These are phyloP conservation scores for Aspergillus sp. DNA, from an alignment of 2,329 filamentous ascomycete genomes.

Conservation along the genomic window DNA sequence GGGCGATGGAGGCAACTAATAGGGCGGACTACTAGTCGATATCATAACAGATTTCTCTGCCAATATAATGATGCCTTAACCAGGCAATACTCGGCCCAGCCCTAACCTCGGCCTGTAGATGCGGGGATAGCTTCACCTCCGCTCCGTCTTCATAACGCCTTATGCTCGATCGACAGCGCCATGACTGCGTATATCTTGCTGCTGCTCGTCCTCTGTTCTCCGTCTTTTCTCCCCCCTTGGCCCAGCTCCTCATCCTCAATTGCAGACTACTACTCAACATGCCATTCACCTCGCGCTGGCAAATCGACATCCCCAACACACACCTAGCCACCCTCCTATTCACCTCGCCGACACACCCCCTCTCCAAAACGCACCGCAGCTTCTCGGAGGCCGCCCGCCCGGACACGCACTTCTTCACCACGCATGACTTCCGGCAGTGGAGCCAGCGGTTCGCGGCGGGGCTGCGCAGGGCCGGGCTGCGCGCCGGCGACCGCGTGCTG, in stretches of 20 bases:
- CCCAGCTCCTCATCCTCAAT: too few species aligned
- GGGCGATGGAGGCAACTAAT: too few species aligned
- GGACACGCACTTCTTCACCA: slow-evolving; percentile 57
- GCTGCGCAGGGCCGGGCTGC: slow-evolving; percentile 53
- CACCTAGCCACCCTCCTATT: slow-evolving; percentile 39
- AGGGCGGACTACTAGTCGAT: too few species aligned
- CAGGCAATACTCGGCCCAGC: too few species aligned
- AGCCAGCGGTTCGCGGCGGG: slow-evolving; percentile 64
- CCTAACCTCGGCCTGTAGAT: too few species aligned
- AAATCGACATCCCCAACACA: slow-evolving; percentile 37
- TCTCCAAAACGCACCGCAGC: slow-evolving; percentile 36
- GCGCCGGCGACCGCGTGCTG: slow-evolving; percentile 60
- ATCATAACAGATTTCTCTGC: too few species aligned
- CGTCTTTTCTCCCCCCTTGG: not conserved
- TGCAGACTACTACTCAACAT: too few species aligned
- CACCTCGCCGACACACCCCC: slow-evolving; percentile 37
- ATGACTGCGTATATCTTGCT: too few species aligned
- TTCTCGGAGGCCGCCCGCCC: slow-evolving; percentile 60
- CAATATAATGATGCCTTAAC: too few species aligned
- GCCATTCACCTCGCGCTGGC: slow-evolving; percentile 45
- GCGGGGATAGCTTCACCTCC: too few species aligned
- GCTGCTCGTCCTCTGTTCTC: not conserved
- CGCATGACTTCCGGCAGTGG: slow-evolving; percentile 57
- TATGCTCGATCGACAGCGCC: too few species aligned
- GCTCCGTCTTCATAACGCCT: too few species aligned